Evolutionary conservation across 1,284 basidiomycete species (phyloP), one percentile per base, ranked within the genome.

Genomic region (Papiliotrema flavescens): DNA sequence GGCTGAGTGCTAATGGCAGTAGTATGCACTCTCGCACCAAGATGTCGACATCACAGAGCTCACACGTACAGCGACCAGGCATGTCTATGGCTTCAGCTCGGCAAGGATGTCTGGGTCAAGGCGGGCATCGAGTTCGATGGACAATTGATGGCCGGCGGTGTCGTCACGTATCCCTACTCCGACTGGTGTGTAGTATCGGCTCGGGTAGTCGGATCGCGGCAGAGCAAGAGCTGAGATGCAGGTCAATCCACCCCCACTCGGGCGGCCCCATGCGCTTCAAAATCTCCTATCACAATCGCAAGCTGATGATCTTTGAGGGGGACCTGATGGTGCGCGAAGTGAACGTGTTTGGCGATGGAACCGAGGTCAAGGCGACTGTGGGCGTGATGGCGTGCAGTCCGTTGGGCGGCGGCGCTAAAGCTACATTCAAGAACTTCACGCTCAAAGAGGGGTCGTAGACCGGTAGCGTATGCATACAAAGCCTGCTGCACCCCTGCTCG

Each of bases 361-460:
- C 14, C 2, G 52, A 46, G 19, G 32, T 13, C 13, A 43, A 53
- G 26, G 52, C 46, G 11, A n/a, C 20, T n/a, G 46, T 53, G 2
- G 52, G 52, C 3, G 52, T 53, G n/a, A 47, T 53, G 52, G 40
- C 42, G 11, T 47, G 45, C 26, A 48, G 44, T 17, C 52, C 52
- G 9, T 13, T 35, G 5, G 52, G 52, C 9, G 52, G 26, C 7
- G 52, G 37, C 3, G 35, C 39, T 3, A 48, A 47, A 28, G 37
- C 42, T 17, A 48, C 39, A 3, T 53, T 47, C 46, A 41, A 23
- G 37, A 32, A 34, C 46, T 53, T 53, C 39, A 42, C 28, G 37
- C 44, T 52, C 34, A 52, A 47, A 17, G 28, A 32, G 28, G 28
- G 28, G 5, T 11, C 11, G 28, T 32, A 32, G 28, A 11, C 28